A percentile compares a stretch with the other conserved stretches of the same genome.
phyloP scores from a whole-genome alignment of 2,329 filamentous ascomycete genomes.

The Trichophyton equinum region DNA sequence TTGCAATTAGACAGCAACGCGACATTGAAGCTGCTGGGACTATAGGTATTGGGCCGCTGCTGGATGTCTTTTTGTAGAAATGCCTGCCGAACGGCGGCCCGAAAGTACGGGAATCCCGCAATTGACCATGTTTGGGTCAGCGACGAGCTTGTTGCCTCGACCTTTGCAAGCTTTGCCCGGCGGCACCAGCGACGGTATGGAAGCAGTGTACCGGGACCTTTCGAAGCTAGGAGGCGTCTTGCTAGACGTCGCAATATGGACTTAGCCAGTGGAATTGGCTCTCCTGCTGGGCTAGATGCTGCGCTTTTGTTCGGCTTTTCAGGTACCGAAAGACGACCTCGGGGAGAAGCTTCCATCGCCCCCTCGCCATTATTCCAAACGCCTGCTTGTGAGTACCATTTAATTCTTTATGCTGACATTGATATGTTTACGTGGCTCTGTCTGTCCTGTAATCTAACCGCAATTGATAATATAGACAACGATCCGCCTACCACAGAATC shows the following conservation, averaged over 20 bases:
- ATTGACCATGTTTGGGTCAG: conserved; percentile 34
- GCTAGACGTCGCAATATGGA: conserved; percentile 45
- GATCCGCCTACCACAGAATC: background rate
- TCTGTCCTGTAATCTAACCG: background rate
- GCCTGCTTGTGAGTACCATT: background rate
- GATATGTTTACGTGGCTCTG: background rate
- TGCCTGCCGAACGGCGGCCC: conserved; percentile 30
- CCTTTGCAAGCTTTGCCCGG: conserved; percentile 38
- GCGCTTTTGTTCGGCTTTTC: conserved; percentile 31
- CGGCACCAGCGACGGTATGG: conserved; percentile 40
- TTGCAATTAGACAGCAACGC: background rate
- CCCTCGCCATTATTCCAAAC: background rate
- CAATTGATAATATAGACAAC: background rate
- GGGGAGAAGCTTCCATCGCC: background rate
- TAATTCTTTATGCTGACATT: too few relatives aligned
- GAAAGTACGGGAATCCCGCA: conserved; percentile 15
- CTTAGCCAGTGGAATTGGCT: conserved; percentile 26
- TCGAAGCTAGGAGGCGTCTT: conserved; percentile 47
- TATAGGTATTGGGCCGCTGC: background rate
- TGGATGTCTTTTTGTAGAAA: conserved; percentile 32
- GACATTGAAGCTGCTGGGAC: background rate
- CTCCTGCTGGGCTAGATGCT: conserved; percentile 25
- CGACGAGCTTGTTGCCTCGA: conserved; percentile 32
- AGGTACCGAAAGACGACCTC: conserved; percentile 15
- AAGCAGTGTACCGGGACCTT: conserved; percentile 49